Conservation (phyloP, 441 rosid species). For the California macrophylla region DNA sequence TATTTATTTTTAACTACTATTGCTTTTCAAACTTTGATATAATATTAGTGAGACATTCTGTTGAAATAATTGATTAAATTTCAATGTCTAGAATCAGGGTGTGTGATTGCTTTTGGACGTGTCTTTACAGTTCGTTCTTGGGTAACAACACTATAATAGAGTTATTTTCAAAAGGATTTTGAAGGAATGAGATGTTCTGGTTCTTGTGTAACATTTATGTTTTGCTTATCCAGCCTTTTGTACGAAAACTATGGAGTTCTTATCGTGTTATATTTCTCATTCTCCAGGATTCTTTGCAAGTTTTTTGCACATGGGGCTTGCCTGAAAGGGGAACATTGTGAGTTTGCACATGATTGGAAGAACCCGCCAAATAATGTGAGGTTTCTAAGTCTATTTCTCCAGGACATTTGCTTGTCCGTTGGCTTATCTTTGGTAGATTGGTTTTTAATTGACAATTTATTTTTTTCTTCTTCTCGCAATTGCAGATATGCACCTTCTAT, state of each 20-base stretch:
- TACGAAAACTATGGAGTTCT: background rate
- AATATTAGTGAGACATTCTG: background rate
- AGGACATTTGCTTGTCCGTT: background rate
- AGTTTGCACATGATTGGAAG: slow-evolving; percentile 85
- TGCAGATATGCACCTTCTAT: slow-evolving; percentile 54
- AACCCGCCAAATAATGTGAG: slow-evolving; percentile 74
- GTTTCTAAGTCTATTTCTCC: background rate
- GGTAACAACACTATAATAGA: background rate
- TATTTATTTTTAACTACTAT: background rate
- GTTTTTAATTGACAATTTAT: background rate
- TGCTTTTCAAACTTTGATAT: background rate
- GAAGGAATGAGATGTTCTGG: background rate
- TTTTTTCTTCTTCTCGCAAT: background rate
- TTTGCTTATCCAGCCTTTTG: background rate
- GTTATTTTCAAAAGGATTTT: background rate
- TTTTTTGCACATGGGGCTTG: slow-evolving; percentile 92
- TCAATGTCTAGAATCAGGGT: background rate
- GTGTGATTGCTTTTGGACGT: background rate
- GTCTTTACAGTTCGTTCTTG: background rate
- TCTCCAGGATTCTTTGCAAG: slow-evolving; percentile 68
- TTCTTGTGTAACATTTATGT: background rate
- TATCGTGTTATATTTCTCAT: background rate
- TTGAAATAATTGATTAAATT: background rate
- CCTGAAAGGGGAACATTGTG: slow-evolving; percentile 88
- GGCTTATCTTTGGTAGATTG: background rate